A percentile compares a stretch with the other conserved stretches of the same genome.
These are phyloP conservation scores for Lachnellula suecica DNA, from an alignment of 2,329 filamentous ascomycete species.

Conservation along the genomic window DNA sequence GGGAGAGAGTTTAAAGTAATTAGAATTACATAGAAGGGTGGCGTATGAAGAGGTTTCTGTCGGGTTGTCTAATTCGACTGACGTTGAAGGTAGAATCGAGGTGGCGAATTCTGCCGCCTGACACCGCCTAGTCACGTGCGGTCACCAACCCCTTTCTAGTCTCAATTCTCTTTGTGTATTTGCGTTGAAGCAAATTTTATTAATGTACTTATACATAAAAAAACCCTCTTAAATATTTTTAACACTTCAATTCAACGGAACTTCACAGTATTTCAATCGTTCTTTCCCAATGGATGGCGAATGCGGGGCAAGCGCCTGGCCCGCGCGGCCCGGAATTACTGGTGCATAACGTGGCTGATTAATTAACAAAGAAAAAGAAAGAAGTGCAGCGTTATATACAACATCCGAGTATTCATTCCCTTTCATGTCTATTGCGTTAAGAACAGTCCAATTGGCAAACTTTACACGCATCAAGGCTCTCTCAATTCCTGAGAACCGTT, in stretches of 20 bases:
- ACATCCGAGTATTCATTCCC: background rate
- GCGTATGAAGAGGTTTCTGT: background rate
- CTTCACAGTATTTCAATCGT: no score
- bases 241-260: no score
- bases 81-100: conserved; percentile 7
- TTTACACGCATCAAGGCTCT: background rate
- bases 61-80: conserved; percentile 4
- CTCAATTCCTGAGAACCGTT: background rate
- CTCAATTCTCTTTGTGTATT: no score
- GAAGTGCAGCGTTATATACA: no score
- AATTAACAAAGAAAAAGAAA: background rate
- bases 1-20: background rate
- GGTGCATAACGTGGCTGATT: no score
- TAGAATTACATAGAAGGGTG: background rate
- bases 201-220: no score
- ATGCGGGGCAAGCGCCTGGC: no score
- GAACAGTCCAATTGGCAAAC: conserved; percentile 2
- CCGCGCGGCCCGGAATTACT: no score
- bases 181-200: no score
- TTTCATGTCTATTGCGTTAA: conserved; percentile 12
- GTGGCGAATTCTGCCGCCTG: conserved; percentile 13
- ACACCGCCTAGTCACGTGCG: background rate
- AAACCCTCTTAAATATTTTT: no score
- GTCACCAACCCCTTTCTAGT: background rate
- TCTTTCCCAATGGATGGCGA: no score